Base-by-base conservation (phyloP, 2,329 filamentous ascomycete species). In the Nemania sp. region DNA sequence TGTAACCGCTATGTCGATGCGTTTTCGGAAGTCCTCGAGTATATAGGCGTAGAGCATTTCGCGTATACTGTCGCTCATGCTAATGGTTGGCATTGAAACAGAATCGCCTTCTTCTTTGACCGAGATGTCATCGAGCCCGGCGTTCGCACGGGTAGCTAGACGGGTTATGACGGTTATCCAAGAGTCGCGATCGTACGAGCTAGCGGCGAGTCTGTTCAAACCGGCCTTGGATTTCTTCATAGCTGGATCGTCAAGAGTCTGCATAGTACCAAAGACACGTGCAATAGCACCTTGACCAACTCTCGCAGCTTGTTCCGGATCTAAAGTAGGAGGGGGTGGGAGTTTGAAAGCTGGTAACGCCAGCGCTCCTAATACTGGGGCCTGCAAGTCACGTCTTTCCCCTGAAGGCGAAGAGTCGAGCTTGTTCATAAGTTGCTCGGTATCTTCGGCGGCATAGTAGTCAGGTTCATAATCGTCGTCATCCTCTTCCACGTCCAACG, bases 391-490 rank as follows among this genome's bases (percentile, higher is more conserved):
- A 43, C 72, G 71, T 9, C 70, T 68, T 32, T 84, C 81, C 47
- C 83, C 82, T 3, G 86, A 78, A n/a, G 88, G 83, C 5, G 87
- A 81, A 62, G 85, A 85, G 71, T 94, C 90, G 13, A 92, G 81
- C 72, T 90, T 90, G 74, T 94, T 91, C 50, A 89, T 77, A 34
- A 91, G 87, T 71, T 94, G 90, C 69, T 92, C 90, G 1, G 86
- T 86, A 66, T 91, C 87, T 73, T 96, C 91, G 37, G 87, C 86
- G 9, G 89, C 84, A 60, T 89, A 87, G 67, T 92, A 92, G 71
- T 96, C 90, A 0, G 94, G 93, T 70, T 97, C 94, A 71, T 97
- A 97, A 68, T 97, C 91, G 66, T 96, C 92, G 18, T 97, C 93
- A 43, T 96, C 92, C 9, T 89, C 87, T 6, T 90, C 87, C 3